These are phyloP conservation scores for Xylaria nigripes DNA, from an alignment of 495 filamentous ascomycete species.

Conservation along the genomic window DNA sequence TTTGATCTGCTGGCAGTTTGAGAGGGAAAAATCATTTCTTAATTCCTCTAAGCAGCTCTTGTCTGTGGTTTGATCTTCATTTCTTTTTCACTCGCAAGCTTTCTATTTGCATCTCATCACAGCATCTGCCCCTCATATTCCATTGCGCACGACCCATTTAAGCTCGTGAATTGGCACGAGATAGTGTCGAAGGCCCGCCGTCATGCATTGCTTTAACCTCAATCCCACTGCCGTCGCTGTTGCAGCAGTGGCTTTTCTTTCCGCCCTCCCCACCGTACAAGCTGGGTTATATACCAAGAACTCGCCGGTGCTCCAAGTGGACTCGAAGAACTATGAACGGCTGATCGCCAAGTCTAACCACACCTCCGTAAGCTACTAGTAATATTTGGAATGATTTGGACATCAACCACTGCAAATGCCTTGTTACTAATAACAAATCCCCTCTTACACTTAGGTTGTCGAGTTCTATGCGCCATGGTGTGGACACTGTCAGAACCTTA, in stretches of 20 bases:
- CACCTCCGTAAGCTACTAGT: constrained; percentile 61
- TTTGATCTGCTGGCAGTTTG: too few relatives aligned
- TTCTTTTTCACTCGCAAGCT: too few relatives aligned
- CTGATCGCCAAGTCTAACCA: constrained; percentile 84
- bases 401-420: background rate
- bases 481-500: constrained; percentile 91
- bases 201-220: constrained; percentile 35
- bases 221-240: constrained; percentile 38
- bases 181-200: constrained; percentile 1
- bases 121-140: background rate
- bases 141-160: constrained; percentile 1
- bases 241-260: constrained; percentile 39
- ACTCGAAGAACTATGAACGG: constrained; percentile 73
- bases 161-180: background rate
- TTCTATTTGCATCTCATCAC: constrained; percentile 1
- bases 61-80: background rate
- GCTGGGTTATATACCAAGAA: constrained; percentile 75
- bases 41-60: background rate
- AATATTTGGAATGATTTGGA: background rate
- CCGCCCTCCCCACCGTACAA: constrained; percentile 50
- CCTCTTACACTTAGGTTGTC: constrained; percentile 33
- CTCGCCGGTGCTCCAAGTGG: constrained; percentile 79
- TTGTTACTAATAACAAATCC: constrained; percentile 1
- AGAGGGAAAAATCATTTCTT: background rate
- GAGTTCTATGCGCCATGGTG: constrained; percentile 97